A percentile compares a stretch with the other conserved stretches of the same genome.
Conservation (phyloP, 441 rosid genomes). For the Aleurites moluccanus region DNA sequence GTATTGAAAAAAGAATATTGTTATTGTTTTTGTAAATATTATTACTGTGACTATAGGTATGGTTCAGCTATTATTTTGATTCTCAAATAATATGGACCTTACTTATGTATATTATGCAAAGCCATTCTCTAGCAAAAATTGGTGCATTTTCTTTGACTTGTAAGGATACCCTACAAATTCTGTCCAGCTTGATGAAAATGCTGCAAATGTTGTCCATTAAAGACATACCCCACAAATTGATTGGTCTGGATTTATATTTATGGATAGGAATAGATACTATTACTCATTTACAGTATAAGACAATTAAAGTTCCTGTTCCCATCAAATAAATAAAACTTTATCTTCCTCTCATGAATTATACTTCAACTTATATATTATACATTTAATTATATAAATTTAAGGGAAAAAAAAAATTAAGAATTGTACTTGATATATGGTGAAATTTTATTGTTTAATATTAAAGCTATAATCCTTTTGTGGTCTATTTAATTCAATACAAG, state of each 20-base stretch:
- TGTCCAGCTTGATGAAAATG: slow-evolving; percentile 20
- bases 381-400: too few relatives aligned
- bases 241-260: slow-evolving; percentile 27
- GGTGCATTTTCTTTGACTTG: slow-evolving; percentile 4
- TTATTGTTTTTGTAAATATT: too few relatives aligned
- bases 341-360: neutral
- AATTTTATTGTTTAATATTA: too few relatives aligned
- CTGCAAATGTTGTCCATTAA: slow-evolving; percentile 26
- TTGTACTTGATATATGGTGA: too few relatives aligned
- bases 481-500: too few relatives aligned
- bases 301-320: slow-evolving; percentile 25
- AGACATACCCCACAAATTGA: slow-evolving; percentile 29
- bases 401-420: too few relatives aligned
- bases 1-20: too few relatives aligned
- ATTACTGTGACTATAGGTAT: too few relatives aligned
- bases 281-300: slow-evolving; percentile 25
- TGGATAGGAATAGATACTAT: slow-evolving; percentile 25
- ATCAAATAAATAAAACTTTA: neutral
- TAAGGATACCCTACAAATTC: slow-evolving; percentile 13
- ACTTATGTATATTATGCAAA: neutral
- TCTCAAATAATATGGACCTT: slow-evolving; percentile 15
- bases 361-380: too few relatives aligned
- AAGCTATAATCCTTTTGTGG: too few relatives aligned
- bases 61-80: slow-evolving; percentile 11
- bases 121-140: neutral